Evolutionary conservation across 768 basidiomycete species (phyloP).

Genomic region (Russula dissimulans): DNA sequence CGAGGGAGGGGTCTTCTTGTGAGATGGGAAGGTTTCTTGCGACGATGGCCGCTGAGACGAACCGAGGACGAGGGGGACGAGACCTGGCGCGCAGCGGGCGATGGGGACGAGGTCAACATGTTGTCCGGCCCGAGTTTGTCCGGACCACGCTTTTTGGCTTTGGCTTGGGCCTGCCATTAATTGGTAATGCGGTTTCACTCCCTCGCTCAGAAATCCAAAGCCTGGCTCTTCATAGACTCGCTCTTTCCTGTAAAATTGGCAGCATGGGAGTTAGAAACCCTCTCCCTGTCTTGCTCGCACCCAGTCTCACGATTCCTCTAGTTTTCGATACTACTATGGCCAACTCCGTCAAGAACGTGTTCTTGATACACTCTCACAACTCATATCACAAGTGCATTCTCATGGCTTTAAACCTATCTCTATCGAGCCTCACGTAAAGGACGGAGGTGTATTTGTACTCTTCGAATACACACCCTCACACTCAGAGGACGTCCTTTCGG

Average conservation of each 20-base stretch:
- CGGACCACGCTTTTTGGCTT: background rate
- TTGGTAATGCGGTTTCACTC: background rate
- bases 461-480: conserved; percentile 46
- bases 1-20: conserved; percentile 19
- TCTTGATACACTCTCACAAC: conserved; percentile 36
- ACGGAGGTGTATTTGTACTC: conserved; percentile 78
- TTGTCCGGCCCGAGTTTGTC: conserved; percentile 33
- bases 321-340: conserved; percentile 58
- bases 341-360: conserved; percentile 50
- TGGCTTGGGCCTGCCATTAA: background rate
- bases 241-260: conserved; percentile 69
- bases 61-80: conserved; percentile 18
- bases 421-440: conserved; percentile 60
- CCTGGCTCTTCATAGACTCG: conserved; percentile 66
- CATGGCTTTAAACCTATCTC: conserved; percentile 55
- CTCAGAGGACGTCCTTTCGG: conserved; percentile 28
- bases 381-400: conserved; percentile 43
- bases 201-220: conserved; percentile 29
- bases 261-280: conserved; percentile 55
- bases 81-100: conserved; percentile 25
- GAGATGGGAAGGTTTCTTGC: conserved; percentile 17
- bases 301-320: conserved; percentile 22
- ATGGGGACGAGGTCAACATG: conserved; percentile 19
- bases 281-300: background rate
- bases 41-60: conserved; percentile 11